Base-by-base conservation (phyloP, 176 grass and related monocot genomes). In the Hordeum marinum region DNA sequence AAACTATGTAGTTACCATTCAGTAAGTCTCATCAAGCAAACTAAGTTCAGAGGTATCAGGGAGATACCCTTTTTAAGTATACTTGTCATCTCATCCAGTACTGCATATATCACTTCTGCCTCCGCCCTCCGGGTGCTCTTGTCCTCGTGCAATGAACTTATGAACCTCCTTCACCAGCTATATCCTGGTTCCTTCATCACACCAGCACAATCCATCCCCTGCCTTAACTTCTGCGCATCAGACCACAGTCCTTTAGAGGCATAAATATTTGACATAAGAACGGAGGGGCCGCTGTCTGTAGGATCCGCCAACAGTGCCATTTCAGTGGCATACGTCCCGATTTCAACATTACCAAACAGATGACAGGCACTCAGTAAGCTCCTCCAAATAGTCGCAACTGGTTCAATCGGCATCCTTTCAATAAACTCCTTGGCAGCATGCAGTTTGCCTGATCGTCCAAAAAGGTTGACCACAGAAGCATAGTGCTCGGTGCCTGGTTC, bases 241-340 rank as follows among this genome's bases (percentile, higher is more conserved):
- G 41, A 7, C 70, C 70, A 73, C 41, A 73, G 70, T 68, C 88
- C 90, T 86, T 91, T 94, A 37, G 90, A 94, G 70, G 92, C 90
- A 84, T 94, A 94, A 60, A 97, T 92, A 87, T 92, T 94, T 15
- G 94, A 94, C 39, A 97, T 25, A 66, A 97, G 80, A 59, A 92
- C 87, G 70, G 87, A 92, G 58, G 90, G 82, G 20, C 84, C 84
- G 81, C 90, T 92, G 20, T 97, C 84, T 67, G 36, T 81, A 5
- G 94, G 94, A 87, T 97, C 86, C 2, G 2, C 76, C 78, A 82
- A 83, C 42, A 94, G 69, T 39, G 87, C 82, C 88, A 89, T 92
- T 87, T 94, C 88, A 70, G 92, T 86, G 0, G 90, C 90, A 92
- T 87, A 80, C 41, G 54, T 90, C 72, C 88, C 94, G 64, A 97